Base-by-base conservation (phyloP, 2,329 filamentous ascomycete species). In the Orbilia javanica region DNA sequence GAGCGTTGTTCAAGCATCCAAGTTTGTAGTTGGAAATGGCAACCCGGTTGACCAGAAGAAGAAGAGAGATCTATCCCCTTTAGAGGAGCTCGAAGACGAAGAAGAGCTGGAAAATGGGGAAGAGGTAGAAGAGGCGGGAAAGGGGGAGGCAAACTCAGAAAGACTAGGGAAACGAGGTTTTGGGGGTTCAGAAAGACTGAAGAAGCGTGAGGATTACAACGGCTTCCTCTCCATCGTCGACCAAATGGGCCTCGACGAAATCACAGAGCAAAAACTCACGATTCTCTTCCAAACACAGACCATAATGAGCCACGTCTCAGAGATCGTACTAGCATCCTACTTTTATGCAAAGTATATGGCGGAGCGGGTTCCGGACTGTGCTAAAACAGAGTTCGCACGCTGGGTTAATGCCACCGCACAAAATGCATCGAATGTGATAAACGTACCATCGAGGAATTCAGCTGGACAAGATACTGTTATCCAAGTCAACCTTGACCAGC, bases 41-140 rank as follows among this genome's bases (percentile, higher is more conserved):
- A 77, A 77, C 34, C 72, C 65, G n/a, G 27, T 53, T 31, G 72
- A 70, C 46, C 66, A 77, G 29, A 76, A 76, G 48, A 77, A 77
- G 50, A 68, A 53, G 69, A 65, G 69, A 72, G 60, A 66, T 20
- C 11, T 48, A 4, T 29, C 36, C 20, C 25, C 36, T 29, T 13
- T 72, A 44, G 60, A 44, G 3, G n/a, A 57, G 31, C 57, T 29
- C 0, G 69, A 72, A 6, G 52, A 20, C 1, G 48, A 57, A n/a
- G 44, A 55, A 25, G 6, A 20, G 10, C n/a, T 18, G 2, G 53
- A 39, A 10, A 25, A 52, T 4, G 68, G 29, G 5, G 42, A 39
- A 20, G 57, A 57, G 18, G 27, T 42, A 18, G 8, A 22, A 31
- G 20, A 20, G 31, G 60, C 50, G 18, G 27, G n/a, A 20, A 44